These are phyloP conservation scores for Ganoderma boninense DNA, from an alignment of 1,284 basidiomycete genomes.

Conservation along the genomic window DNA sequence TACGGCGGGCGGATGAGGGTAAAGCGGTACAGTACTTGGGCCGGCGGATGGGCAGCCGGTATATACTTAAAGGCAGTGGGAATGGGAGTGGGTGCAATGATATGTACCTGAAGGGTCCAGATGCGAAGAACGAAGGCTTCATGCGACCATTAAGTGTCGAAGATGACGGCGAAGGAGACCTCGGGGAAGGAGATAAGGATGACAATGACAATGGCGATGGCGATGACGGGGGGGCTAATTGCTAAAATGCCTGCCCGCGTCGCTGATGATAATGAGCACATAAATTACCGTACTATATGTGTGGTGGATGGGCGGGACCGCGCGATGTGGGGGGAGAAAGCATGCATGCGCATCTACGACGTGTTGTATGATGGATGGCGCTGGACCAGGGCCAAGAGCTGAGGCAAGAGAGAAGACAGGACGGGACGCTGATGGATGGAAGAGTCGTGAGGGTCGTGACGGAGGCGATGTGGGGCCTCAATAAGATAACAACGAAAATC, in stretches of 20 bases:
- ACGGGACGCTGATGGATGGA: background rate
- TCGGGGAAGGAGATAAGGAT: background rate
- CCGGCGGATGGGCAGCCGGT: background rate
- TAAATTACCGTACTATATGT: constrained; percentile 26
- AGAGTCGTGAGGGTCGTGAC: constrained; percentile 27
- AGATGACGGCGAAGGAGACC: background rate
- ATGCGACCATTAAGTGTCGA: background rate
- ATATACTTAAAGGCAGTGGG: background rate
- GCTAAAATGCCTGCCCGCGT: constrained; percentile 2
- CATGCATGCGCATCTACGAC: background rate
- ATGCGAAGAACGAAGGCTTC: background rate
- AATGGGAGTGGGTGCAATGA: background rate
- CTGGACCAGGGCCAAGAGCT: background rate
- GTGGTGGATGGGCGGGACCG: background rate
- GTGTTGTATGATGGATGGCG: background rate
- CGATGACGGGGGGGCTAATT: background rate
- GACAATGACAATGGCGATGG: background rate
- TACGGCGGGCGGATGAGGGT: background rate
- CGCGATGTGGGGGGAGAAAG: background rate
- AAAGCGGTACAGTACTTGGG: background rate
- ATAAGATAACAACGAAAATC: background rate
- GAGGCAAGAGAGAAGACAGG: background rate
- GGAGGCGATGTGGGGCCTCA: background rate
- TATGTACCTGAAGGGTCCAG: background rate
- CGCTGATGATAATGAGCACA: constrained; percentile 27